Evolutionary conservation across 306 rosid genomes (phyloP).

Genomic region (Fragaria iinumae): DNA sequence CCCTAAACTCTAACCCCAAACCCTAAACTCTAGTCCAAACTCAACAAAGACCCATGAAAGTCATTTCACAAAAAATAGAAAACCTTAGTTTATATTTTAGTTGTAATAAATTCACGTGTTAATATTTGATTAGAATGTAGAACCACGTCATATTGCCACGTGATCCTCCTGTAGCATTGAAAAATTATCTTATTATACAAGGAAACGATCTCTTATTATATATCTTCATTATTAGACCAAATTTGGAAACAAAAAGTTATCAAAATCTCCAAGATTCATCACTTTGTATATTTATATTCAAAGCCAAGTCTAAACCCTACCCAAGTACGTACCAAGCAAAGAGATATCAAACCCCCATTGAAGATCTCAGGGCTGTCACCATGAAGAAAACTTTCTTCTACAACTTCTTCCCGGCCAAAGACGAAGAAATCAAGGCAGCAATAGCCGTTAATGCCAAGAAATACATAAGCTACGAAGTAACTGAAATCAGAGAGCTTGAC

Average conservation of each 20-base stretch:
- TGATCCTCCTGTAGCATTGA: too few relatives aligned
- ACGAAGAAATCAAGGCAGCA: background rate
- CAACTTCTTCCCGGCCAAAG: conserved; percentile 13
- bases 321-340: background rate
- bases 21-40: too few relatives aligned
- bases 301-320: background rate
- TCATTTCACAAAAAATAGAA: too few relatives aligned
- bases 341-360: background rate
- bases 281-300: too few relatives aligned
- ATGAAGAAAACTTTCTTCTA: conserved; percentile 18
- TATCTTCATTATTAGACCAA: background rate
- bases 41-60: too few relatives aligned
- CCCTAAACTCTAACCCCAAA: too few relatives aligned
- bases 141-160: too few relatives aligned
- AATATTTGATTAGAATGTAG: too few relatives aligned
- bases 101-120: too few relatives aligned
- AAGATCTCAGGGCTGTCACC: background rate
- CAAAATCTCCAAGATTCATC: background rate
- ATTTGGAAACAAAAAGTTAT: background rate
- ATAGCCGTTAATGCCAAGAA: background rate
- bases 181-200: background rate
- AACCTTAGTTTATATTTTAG: too few relatives aligned
- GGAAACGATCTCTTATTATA: background rate
- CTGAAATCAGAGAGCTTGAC: background rate
- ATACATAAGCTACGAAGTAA: background rate